Evolutionary conservation across 495 filamentous ascomycete genomes (phyloP).

Genomic region (Xylaria venustula): DNA sequence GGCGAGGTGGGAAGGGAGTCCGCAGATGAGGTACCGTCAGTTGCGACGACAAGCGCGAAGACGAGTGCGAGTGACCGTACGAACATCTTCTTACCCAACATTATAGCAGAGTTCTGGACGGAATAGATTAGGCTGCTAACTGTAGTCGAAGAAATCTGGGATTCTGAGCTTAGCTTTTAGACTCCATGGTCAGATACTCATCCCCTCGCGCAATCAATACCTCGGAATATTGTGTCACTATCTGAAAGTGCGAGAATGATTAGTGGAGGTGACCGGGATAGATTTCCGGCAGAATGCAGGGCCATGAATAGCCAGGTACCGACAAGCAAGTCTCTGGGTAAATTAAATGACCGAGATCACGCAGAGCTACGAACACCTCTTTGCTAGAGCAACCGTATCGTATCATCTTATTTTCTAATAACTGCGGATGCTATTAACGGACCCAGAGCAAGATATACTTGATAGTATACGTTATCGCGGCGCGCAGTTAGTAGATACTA

Average conservation of each 20-base stretch:
- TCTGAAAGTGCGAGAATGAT: background rate
- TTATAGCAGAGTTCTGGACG: too few species aligned
- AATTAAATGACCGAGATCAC: background rate
- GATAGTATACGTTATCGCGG: background rate
- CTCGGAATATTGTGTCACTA: conserved; percentile 4
- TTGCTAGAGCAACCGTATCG: too few species aligned
- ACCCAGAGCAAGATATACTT: too few species aligned
- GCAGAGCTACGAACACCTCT: background rate
- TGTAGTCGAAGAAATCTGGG: too few species aligned
- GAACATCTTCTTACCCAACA: conserved; percentile 2
- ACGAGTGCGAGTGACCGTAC: conserved; percentile 8
- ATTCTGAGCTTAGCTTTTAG: too few species aligned
- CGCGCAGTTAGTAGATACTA: too few species aligned
- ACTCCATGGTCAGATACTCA: background rate
- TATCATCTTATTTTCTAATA: too few species aligned
- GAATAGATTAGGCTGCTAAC: too few species aligned
- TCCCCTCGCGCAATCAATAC: background rate
- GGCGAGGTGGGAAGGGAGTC: conserved; percentile 36
- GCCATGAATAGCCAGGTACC: background rate
- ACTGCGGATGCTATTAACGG: too few species aligned
- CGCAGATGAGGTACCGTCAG: conserved; percentile 19
- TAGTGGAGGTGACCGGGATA: conserved; percentile 20
- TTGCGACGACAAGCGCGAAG: conserved; percentile 14
- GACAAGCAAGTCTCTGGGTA: conserved; percentile 1
- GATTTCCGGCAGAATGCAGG: conserved; percentile 28